Evolutionary conservation across 371 early-diverging fungal genomes (phyloP).

Genomic region (Syncephalis plumigaleata): DNA sequence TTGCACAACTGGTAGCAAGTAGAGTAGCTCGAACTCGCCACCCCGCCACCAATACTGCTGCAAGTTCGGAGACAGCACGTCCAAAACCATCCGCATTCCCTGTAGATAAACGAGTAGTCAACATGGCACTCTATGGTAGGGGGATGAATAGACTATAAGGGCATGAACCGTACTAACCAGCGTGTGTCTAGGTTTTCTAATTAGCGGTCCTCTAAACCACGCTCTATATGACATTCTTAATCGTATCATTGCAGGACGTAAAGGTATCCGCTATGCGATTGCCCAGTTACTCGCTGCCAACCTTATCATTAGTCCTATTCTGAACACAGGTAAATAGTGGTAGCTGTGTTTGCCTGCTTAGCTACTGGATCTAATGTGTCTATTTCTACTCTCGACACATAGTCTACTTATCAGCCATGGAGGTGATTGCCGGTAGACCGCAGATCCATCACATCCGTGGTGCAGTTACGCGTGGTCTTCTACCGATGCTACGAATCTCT

Average conservation of each 20-base stretch:
- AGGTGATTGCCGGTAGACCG: conserved; percentile 55
- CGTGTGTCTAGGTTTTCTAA: conserved; percentile 20
- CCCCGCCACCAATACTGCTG: conserved; percentile 9
- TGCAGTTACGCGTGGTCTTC: conserved; percentile 34
- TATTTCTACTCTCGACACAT: not conserved
- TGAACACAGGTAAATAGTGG: conserved; percentile 35
- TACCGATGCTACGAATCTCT: conserved; percentile 62
- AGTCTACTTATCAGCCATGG: conserved; percentile 72
- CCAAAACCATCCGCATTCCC: too few species aligned
- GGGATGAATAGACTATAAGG: not conserved
- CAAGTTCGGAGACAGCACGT: conserved; percentile 39
- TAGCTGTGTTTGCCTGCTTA: not conserved
- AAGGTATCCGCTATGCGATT: conserved; percentile 23
- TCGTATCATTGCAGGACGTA: conserved; percentile 29
- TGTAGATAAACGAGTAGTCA: conserved; percentile 16
- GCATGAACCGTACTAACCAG: not conserved
- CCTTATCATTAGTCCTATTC: conserved; percentile 45
- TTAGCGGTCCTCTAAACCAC: conserved; percentile 53
- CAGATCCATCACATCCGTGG: conserved; percentile 23
- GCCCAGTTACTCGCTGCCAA: conserved; percentile 37
- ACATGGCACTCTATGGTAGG: conserved; percentile 67
- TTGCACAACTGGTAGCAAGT: conserved; percentile 48
- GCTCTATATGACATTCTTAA: conserved; percentile 34
- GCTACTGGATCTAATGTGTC: not conserved
- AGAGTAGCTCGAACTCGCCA: conserved; percentile 16